Conservation (phyloP, 2,329 filamentous ascomycete genomes). For the Neoascochyta sp. region DNA sequence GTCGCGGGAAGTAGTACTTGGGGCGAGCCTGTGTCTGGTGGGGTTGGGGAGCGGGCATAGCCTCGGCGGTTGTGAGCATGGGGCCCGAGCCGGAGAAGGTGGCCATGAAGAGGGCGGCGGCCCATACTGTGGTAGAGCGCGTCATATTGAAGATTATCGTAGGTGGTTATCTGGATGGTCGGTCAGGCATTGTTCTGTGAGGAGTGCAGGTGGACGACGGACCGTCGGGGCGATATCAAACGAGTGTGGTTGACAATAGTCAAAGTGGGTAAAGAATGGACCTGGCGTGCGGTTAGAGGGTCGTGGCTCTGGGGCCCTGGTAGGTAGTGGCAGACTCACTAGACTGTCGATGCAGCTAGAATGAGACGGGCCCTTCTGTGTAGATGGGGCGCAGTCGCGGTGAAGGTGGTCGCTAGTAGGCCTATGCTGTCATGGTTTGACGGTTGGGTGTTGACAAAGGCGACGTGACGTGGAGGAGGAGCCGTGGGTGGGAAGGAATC, state of each 20-base stretch:
- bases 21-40: slow-evolving; percentile 36
- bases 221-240: slow-evolving; percentile 44
- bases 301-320: neutral
- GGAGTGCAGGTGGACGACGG: slow-evolving; percentile 9
- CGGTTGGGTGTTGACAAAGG: slow-evolving; percentile 16
- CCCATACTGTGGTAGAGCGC: slow-evolving; percentile 46
- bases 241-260: slow-evolving; percentile 51
- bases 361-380: slow-evolving; percentile 22
- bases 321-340: slow-evolving; percentile 25
- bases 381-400: slow-evolving; percentile 22
- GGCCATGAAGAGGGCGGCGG: slow-evolving; percentile 44
- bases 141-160: slow-evolving; percentile 42
- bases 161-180: slow-evolving; percentile 8
- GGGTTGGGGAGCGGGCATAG: slow-evolving; percentile 45
- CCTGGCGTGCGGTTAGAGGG: slow-evolving; percentile 21
- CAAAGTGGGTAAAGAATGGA: slow-evolving; percentile 40
- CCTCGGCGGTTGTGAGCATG: slow-evolving; percentile 46
- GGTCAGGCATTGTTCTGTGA: slow-evolving; percentile 13
- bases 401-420: slow-evolving; percentile 16
- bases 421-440: slow-evolving; percentile 37
- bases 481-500: slow-evolving; percentile 10
- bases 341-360: slow-evolving; percentile 37
- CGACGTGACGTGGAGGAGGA: slow-evolving; percentile 2
- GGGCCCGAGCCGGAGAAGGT: slow-evolving; percentile 46
- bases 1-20: slow-evolving; percentile 48